phyloP scores from a whole-genome alignment of 495 filamentous ascomycete genomes.

The Jackrogersella multiformis region DNA sequence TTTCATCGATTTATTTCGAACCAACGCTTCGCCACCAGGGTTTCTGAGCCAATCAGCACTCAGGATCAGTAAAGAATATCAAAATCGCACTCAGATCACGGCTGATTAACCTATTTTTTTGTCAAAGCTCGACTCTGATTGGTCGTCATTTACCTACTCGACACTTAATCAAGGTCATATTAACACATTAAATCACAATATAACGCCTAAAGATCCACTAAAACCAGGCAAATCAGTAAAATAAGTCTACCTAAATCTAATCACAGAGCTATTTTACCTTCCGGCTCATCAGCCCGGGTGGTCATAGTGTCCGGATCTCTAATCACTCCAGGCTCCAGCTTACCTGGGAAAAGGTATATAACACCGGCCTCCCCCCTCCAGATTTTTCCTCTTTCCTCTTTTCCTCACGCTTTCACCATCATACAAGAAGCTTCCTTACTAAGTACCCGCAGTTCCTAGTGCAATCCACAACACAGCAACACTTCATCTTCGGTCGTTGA shows the following conservation, averaged over 20 bases:
- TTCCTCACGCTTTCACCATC: not conserved
- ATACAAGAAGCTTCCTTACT: not conserved
- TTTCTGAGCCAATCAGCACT: not conserved
- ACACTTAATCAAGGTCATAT: too few species aligned
- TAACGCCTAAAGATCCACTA: too few species aligned
- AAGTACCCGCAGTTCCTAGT: too few species aligned
- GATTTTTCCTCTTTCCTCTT: not conserved
- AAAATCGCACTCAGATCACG: not conserved
- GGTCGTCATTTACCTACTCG: too few species aligned
- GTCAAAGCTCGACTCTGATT: not conserved
- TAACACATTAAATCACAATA: too few species aligned
- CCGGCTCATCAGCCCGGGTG: too few species aligned
- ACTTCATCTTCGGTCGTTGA: not conserved
- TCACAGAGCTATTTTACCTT: too few species aligned
- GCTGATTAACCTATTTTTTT: not conserved
- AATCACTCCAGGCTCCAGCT: not conserved
- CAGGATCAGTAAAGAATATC: not conserved
- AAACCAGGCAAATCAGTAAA: too few species aligned
- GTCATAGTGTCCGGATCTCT: too few species aligned
- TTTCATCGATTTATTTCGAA: too few species aligned
- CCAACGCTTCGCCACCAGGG: too few species aligned
- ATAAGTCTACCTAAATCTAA: too few species aligned
- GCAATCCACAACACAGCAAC: not conserved
- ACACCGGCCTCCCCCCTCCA: not conserved
- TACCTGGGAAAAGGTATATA: not conserved